Conservation (phyloP, 352 stramenopile genomes). For the Elongisporangium anandrum region DNA sequence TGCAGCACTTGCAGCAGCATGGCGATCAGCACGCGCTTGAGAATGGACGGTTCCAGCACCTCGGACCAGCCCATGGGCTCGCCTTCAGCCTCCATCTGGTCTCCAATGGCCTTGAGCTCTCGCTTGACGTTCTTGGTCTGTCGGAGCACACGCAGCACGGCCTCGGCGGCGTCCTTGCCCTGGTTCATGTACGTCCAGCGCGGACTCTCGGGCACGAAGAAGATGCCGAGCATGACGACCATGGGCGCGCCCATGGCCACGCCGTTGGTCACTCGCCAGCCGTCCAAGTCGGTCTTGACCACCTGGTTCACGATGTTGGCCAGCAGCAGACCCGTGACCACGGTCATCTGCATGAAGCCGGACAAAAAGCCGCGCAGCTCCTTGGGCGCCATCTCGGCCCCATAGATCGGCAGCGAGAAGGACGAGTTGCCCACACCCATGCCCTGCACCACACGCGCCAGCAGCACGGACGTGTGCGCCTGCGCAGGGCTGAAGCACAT, state of each 20-base stretch:
- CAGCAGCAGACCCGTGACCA: constrained; percentile 23
- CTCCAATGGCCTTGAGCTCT: constrained; percentile 20
- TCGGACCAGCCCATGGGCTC: constrained; percentile 8
- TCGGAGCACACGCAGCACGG: constrained; percentile 19
- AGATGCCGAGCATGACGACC: constrained; percentile 32
- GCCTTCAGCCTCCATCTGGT: constrained; percentile 16
- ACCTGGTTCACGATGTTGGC: constrained; percentile 29
- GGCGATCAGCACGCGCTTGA: constrained; percentile 14
- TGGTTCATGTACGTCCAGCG: constrained; percentile 45
- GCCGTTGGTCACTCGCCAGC: constrained; percentile 35
- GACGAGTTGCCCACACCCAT: constrained; percentile 33
- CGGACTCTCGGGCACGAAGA: constrained; percentile 41
- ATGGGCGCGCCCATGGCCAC: constrained; percentile 24
- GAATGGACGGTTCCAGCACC: constrained; percentile 12
- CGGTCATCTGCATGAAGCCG: constrained; percentile 32
- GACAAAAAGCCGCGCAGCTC: constrained; percentile 21
- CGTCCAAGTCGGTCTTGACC: constrained; percentile 16
- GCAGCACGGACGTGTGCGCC: constrained; percentile 14
- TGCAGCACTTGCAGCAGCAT: constrained; percentile 20
- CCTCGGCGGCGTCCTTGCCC: constrained; percentile 31
- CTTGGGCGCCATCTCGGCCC: constrained; percentile 28
- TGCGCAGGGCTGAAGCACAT: constrained; percentile 18
- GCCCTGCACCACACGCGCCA: constrained; percentile 24
- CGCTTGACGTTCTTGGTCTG: constrained; percentile 16
- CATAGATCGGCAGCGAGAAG: constrained; percentile 32